Evolutionary conservation across 768 basidiomycete species (phyloP).

Genomic region (Lyophyllum atratum): DNA sequence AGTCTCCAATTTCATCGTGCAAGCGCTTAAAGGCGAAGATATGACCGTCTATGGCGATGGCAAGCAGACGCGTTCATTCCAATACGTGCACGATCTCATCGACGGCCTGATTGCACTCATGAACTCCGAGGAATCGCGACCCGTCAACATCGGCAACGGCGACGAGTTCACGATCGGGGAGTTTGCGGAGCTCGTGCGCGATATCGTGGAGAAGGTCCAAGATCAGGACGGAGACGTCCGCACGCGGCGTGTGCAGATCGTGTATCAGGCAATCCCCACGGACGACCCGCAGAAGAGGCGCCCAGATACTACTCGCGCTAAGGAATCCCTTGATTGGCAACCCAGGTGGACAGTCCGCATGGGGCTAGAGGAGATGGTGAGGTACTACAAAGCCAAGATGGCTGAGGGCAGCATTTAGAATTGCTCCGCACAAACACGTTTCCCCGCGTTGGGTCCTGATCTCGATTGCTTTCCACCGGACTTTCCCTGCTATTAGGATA

Average conservation of each 20-base stretch:
- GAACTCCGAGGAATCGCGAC: slow-evolving; percentile 92
- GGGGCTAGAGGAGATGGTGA: slow-evolving; percentile 94
- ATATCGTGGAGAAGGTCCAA: slow-evolving; percentile 93
- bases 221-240: slow-evolving; percentile 69
- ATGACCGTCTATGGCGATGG: slow-evolving; percentile 98
- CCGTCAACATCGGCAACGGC: slow-evolving; percentile 94
- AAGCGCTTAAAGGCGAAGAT: slow-evolving; percentile 94
- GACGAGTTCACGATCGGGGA: slow-evolving; percentile 97
- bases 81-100: slow-evolving; percentile 97
- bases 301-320: slow-evolving; percentile 91
- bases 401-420: slow-evolving; percentile 74
- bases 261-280: slow-evolving; percentile 80
- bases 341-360: slow-evolving; percentile 91
- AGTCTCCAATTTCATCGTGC: slow-evolving; percentile 98
- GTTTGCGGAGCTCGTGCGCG: slow-evolving; percentile 90
- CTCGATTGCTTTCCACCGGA: not conserved
- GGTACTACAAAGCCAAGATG: slow-evolving; percentile 91
- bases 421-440: not conserved
- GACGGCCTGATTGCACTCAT: slow-evolving; percentile 93
- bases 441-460: not conserved
- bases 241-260: slow-evolving; percentile 58
- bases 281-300: slow-evolving; percentile 95
- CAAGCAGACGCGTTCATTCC: slow-evolving; percentile 92
- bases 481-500: not conserved
- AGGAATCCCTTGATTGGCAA: slow-evolving; percentile 83